phyloP scores from a whole-genome alignment of 1,284 basidiomycete genomes.

The Irpex sp. region DNA sequence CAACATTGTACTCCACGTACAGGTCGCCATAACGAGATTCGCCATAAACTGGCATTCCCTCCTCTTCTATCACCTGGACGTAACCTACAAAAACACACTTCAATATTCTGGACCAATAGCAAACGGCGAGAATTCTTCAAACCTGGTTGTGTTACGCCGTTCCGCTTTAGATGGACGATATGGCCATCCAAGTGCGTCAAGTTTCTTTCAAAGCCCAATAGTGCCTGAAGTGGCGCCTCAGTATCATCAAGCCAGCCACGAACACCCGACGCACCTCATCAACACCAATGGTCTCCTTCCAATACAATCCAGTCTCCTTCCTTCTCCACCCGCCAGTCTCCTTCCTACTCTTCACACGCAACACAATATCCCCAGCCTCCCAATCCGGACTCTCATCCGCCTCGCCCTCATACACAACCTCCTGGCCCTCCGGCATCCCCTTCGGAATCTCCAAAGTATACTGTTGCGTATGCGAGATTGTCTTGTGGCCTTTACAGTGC shows the following conservation, averaged over 20 bases:
- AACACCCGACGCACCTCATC: constrained; percentile 67
- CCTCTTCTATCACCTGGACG: constrained; percentile 80
- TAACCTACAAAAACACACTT: constrained; percentile 41
- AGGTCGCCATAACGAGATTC: constrained; percentile 67
- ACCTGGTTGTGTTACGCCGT: constrained; percentile 89
- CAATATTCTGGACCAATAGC: not conserved
- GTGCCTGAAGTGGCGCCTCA: constrained; percentile 44
- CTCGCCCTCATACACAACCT: constrained; percentile 90
- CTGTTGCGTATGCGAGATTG: constrained; percentile 79
- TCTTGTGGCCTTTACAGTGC: constrained; percentile 80
- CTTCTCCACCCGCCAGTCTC: constrained; percentile 79
- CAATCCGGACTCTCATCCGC: constrained; percentile 92
- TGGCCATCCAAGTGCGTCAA: constrained; percentile 90
- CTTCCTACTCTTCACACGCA: constrained; percentile 75
- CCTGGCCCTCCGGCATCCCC: constrained; percentile 89
- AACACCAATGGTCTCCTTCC: constrained; percentile 84
- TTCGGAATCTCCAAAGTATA: constrained; percentile 80
- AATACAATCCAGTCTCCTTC: constrained; percentile 87
- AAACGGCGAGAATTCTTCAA: constrained; percentile 13
- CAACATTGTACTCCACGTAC: constrained; percentile 88
- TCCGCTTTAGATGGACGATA: constrained; percentile 65
- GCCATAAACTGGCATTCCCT: constrained; percentile 84
- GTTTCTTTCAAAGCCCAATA: constrained; percentile 81
- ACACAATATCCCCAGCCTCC: constrained; percentile 87
- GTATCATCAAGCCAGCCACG: no score